Base-by-base conservation (phyloP, 768 basidiomycete genomes). In the Ramaria sp. region DNA sequence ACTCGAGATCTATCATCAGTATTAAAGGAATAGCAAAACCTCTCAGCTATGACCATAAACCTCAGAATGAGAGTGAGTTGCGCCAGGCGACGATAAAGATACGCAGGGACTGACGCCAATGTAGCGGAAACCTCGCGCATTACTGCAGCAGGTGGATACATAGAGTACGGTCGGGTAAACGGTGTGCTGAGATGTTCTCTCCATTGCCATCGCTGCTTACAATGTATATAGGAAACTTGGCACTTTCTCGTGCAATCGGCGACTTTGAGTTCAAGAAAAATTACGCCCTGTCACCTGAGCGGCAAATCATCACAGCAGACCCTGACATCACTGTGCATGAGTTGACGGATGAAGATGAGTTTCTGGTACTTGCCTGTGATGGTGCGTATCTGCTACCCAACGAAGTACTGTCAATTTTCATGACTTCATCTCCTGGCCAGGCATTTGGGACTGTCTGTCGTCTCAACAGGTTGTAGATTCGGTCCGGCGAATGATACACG, bases 191-290 rank as follows among this genome's bases (percentile, higher is more conserved):
- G 47, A 24, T 41, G 24, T 25, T 48, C 34, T 38, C 56, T 25
- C 15, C 42, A 53, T 39, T 34, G 34, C 28, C 15, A 15, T 6
- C 18, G 16, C n/a, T 25, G 12, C 9, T 10, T 12, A 36, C 45
- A 56, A 28, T 30, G 37, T 39, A 13, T 50, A 8, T 62, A 96
- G 94, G 95, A 59, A 98, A 98, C 65, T 82, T 99, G 55, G 95
- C 96, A 0, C 71, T 98, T 37, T 94, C 94, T 15, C 78, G 96
- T 61, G 96, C 96, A 3, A 71, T 99, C 25, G 96, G 96, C 53
- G 96, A 99, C 67, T 98, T 99, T 66, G 92, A 96, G 60, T 99
- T 96, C 78, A 99, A 99, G 76, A 93, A 95, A 71, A 95, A 94
- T 65, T 79, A 79, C 48, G 69, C 77, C 16, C 68, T 97, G 9